phyloP scores from a whole-genome alignment of 306 rosid genomes.

The Nissolia schottii region DNA sequence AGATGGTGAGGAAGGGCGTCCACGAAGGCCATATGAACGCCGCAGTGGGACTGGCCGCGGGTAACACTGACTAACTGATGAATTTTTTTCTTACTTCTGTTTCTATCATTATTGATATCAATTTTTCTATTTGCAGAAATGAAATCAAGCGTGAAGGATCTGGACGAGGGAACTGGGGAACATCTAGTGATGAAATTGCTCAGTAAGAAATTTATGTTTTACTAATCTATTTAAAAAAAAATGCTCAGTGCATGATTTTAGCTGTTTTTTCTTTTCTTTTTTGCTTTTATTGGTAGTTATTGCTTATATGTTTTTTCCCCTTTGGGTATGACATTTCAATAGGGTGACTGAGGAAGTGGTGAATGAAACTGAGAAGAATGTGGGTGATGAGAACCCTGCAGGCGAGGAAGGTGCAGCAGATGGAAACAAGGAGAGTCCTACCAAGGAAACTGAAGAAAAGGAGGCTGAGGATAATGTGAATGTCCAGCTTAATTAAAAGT shows the following conservation, averaged over 20 bases:
- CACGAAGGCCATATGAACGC: constrained; percentile 70
- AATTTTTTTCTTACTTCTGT: background rate
- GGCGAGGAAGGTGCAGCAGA: constrained; percentile 51
- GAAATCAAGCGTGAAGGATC: constrained; percentile 78
- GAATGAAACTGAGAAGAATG: constrained; percentile 58
- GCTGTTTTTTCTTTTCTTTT: background rate
- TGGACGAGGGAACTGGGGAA: constrained; percentile 98
- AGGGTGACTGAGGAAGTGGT: constrained; percentile 68
- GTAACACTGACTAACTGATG: constrained; percentile 22
- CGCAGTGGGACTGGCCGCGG: constrained; percentile 88
- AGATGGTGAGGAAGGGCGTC: constrained; percentile 64
- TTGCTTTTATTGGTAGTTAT: background rate
- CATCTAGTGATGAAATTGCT: constrained; percentile 60
- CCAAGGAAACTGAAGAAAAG: constrained; percentile 62
- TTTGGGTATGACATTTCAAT: background rate
- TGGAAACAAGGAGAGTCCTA: constrained; percentile 51
- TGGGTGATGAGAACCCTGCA: constrained; percentile 69
- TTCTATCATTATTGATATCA: background rate
- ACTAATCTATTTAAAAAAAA: background rate
- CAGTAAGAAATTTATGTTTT: constrained; percentile 36
- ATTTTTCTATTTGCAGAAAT: constrained; percentile 41
- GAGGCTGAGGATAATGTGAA: constrained; percentile 85
- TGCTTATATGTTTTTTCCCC: background rate
- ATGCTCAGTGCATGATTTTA: background rate
- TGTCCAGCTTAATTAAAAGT: background rate